phyloP scores from a whole-genome alignment of 2,329 filamentous ascomycete genomes.

The Aspergillus viridinutans region DNA sequence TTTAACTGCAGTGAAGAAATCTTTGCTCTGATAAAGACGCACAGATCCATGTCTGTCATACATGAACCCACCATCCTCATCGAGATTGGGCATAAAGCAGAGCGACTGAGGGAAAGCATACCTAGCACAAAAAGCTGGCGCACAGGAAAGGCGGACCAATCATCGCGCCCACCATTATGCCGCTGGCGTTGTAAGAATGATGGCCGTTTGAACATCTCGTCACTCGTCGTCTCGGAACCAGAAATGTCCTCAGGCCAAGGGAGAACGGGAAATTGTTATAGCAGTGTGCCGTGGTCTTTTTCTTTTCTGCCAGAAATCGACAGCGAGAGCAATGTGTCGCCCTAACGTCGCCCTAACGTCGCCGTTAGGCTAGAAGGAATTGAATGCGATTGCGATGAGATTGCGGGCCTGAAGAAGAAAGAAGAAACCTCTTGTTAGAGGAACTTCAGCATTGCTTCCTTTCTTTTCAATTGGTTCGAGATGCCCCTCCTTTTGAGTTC shows the following conservation, averaged over 20 bases:
- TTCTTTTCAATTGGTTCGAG: constrained; percentile 10
- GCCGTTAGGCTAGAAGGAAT: constrained; percentile 26
- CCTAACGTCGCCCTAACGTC: constrained; percentile 25
- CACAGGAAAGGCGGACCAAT: constrained; percentile 50
- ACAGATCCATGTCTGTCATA: constrained; percentile 4
- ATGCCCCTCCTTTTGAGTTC: constrained; percentile 3
- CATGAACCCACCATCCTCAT: not conserved
- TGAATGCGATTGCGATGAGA: constrained; percentile 27
- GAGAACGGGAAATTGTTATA: not conserved
- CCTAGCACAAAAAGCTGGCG: constrained; percentile 52
- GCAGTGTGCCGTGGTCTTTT: constrained; percentile 8
- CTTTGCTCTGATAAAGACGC: not conserved
- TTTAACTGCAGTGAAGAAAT: not conserved
- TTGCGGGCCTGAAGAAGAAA: constrained; percentile 18
- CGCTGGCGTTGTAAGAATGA: constrained; percentile 30
- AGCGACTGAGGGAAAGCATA: constrained; percentile 30
- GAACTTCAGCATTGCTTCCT: constrained; percentile 21
- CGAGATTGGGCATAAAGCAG: constrained; percentile 18
- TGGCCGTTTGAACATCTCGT: constrained; percentile 32
- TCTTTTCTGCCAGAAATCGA: constrained; percentile 16
- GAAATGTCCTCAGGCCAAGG: not conserved
- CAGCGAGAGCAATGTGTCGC: constrained; percentile 22
- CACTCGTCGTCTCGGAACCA: constrained; percentile 6
- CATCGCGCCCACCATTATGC: constrained; percentile 25
- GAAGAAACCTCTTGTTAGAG: constrained; percentile 21